A percentile compares a stretch with the other conserved stretches of the same genome.
Conservation (phyloP, 768 basidiomycete genomes). For the Macrolepiota dolichaula region DNA sequence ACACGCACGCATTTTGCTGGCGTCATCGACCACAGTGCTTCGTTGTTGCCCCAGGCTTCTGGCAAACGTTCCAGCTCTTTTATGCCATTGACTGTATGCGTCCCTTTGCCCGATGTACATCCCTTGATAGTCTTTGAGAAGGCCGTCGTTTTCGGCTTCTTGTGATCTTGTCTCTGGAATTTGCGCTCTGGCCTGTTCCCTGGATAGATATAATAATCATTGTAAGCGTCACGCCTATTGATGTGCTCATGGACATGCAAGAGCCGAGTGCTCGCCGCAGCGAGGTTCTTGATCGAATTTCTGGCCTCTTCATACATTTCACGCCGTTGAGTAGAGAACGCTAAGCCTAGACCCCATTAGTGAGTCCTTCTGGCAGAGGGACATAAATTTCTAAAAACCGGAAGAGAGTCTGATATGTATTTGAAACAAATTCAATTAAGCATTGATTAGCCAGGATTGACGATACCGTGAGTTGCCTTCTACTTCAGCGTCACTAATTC, state of each 20-base stretch:
- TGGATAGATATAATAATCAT: conserved; percentile 14
- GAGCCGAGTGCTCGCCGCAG: conserved; percentile 1
- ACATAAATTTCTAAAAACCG: background rate
- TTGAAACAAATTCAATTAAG: background rate
- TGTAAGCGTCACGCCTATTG: background rate
- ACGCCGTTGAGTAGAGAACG: conserved; percentile 28
- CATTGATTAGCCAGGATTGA: background rate
- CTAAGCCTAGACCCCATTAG: background rate
- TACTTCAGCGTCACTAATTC: conserved; percentile 14
- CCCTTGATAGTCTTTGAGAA: conserved; percentile 21
- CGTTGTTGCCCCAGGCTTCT: conserved; percentile 33
- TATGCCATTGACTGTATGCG: conserved; percentile 5
- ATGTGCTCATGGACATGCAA: conserved; percentile 5
- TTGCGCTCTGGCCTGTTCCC: conserved; percentile 27
- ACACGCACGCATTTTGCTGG: conserved; percentile 34
- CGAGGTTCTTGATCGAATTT: conserved; percentile 25
- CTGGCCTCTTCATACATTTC: conserved; percentile 31
- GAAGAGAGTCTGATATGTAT: background rate
- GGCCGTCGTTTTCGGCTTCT: conserved; percentile 24
- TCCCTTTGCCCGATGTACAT: background rate
- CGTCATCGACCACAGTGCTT: conserved; percentile 28
- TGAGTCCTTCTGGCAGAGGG: background rate
- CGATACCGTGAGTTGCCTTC: background rate
- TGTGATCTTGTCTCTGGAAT: conserved; percentile 22
- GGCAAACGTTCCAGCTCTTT: conserved; percentile 24